Base-by-base conservation (phyloP, 345 rosid species). In the Crucihimalaya himalaica region DNA sequence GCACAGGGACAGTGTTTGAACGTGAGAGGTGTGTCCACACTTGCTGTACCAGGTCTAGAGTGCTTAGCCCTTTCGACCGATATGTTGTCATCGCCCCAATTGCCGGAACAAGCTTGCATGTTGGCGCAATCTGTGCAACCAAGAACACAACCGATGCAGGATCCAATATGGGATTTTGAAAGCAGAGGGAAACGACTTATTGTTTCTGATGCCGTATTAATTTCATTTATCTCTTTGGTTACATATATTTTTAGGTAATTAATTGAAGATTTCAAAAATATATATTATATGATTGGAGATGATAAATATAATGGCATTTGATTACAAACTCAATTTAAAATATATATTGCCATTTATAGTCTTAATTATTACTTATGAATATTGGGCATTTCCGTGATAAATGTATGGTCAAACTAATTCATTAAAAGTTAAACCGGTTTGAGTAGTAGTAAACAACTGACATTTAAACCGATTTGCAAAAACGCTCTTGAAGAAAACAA, bases 1-100 rank as follows among this genome's bases (percentile, higher is more conserved):
- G 71, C 76, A 20, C 72, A 16, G 15, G 80, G 80, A 71, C 66
- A 64, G 2, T 77, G 80, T 65, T 51, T 50, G 55, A 77, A 77
- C 61, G 80, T 64, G 67, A 64, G 70, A 65, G 80, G 72, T 47
- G 61, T 50, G 54, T 64, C 80, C 8, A 77, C 80, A 35, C 67
- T 63, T 12, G 72, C 76, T 0, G 71, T 77, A 21, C 72, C 80
- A 9, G 80, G 76, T 25, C 54, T 77, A 48, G 80, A 77, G 46
- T 77, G 80, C 4, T 51, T 77, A 65, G 55, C 63, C 1, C 76
- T 71, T 47, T 15, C 76, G 21, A 20, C 72, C 23, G 37, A 70
- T 71, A 58, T 66, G 37, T 40, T 46, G 12, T 40, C 47, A 23
- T 40, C 43, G 19, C 4, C 35, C 10, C 40, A 2, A 32, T 12